Evolutionary conservation across 495 filamentous ascomycete species (phyloP).

Genomic region (Immersiella caudata): DNA sequence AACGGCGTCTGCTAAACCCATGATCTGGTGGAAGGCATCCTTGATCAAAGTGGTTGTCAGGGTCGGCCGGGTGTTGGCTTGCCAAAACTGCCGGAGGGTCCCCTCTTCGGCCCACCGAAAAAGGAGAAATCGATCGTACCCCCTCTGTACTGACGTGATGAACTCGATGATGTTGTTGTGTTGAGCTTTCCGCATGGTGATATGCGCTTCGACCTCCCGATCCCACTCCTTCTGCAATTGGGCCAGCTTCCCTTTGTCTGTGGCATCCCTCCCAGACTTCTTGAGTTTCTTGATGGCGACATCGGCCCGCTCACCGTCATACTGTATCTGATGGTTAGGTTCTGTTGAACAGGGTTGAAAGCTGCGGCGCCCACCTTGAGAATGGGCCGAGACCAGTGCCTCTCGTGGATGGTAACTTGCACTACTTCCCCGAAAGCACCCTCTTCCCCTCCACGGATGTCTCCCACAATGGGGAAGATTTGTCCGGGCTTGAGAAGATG

Average conservation of each 20-base stretch:
- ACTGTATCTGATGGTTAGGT: neutral
- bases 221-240: neutral
- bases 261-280: neutral
- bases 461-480: slow-evolving; percentile 6
- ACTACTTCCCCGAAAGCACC: slow-evolving; percentile 17
- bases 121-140: slow-evolving; percentile 12
- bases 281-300: slow-evolving; percentile 6
- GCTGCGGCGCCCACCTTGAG: neutral
- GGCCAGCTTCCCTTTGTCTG: neutral
- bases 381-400: neutral
- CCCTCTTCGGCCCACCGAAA: slow-evolving; percentile 31
- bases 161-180: slow-evolving; percentile 26
- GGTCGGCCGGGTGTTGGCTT: neutral
- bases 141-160: slow-evolving; percentile 23
- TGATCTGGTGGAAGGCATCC: slow-evolving; percentile 23
- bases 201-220: slow-evolving; percentile 8
- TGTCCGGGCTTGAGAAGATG: too few relatives aligned
- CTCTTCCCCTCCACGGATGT: neutral
- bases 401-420: slow-evolving; percentile 9
- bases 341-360: neutral
- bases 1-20: slow-evolving; percentile 26
- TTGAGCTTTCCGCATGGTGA: neutral
- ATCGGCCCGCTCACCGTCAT: slow-evolving; percentile 4
- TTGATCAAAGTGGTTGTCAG: slow-evolving; percentile 10
- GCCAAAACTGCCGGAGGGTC: slow-evolving; percentile 27